Evolutionary conservation across 2,329 filamentous ascomycete genomes (phyloP).

Genomic region (Daldinia eschscholtzii): DNA sequence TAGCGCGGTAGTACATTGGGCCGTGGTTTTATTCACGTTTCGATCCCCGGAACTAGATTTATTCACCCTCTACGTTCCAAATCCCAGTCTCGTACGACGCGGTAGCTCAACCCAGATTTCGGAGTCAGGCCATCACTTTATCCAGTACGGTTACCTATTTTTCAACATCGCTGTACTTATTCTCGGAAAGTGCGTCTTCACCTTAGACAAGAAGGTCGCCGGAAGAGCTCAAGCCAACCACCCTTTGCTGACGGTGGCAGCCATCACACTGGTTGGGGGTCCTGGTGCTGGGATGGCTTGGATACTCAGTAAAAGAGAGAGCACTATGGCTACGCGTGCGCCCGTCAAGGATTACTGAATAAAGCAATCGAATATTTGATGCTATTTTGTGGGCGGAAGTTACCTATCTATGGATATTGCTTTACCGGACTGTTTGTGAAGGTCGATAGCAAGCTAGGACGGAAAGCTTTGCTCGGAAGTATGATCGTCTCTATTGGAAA

Average conservation of each 20-base stretch:
- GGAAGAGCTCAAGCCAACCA: not conserved
- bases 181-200: slow-evolving; percentile 24
- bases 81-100: slow-evolving; percentile 16
- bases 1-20: slow-evolving; percentile 18
- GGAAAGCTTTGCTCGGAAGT: no score
- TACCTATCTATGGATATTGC: no score
- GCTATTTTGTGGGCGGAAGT: no score
- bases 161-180: slow-evolving; percentile 13
- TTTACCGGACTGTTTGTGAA: no score
- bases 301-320: slow-evolving; percentile 24
- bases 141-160: slow-evolving; percentile 24
- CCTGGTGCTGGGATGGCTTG: slow-evolving; percentile 31
- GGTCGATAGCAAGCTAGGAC: no score
- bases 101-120: slow-evolving; percentile 21
- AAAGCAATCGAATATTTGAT: not conserved
- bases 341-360: not conserved
- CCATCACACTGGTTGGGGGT: slow-evolving; percentile 13
- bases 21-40: slow-evolving; percentile 10
- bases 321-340: not conserved
- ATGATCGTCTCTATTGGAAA: no score
- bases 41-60: slow-evolving; percentile 16
- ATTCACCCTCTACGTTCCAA: slow-evolving; percentile 26
- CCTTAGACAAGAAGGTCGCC: not conserved
- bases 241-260: not conserved
- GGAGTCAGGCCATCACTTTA: slow-evolving; percentile 22